Evolutionary conservation across 495 filamentous ascomycete genomes (phyloP).

Genomic region (Astrocystis sublimbata): DNA sequence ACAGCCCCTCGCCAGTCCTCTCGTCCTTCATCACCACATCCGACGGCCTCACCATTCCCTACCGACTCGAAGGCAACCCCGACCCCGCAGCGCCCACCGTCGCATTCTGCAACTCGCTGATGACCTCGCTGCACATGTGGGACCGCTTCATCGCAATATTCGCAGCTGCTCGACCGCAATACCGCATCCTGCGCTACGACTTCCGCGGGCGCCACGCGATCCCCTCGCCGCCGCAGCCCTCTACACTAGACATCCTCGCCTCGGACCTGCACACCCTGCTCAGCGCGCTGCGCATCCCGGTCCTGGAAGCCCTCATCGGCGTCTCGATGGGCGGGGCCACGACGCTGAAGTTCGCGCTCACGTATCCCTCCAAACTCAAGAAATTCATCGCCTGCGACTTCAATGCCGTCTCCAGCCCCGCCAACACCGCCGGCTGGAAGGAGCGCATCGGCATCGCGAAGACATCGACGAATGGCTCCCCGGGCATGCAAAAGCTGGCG

Average conservation of each 20-base stretch:
- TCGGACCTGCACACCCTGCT: constrained; percentile 63
- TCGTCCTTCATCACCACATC: constrained; percentile 64
- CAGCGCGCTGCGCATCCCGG: constrained; percentile 59
- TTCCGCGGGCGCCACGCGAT: constrained; percentile 64
- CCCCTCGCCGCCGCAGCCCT: constrained; percentile 38
- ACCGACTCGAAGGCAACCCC: constrained; percentile 71
- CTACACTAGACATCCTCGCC: constrained; percentile 63
- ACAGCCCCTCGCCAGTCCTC: constrained; percentile 49
- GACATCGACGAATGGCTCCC: constrained; percentile 42
- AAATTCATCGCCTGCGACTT: constrained; percentile 77
- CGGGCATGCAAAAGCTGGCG: constrained; percentile 61
- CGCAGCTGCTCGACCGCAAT: constrained; percentile 56
- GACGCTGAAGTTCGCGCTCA: constrained; percentile 66
- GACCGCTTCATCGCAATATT: constrained; percentile 66
- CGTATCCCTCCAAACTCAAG: constrained; percentile 58
- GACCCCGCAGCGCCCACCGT: constrained; percentile 66
- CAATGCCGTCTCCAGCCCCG: constrained; percentile 63
- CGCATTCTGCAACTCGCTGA: constrained; percentile 73
- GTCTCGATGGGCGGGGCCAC: constrained; percentile 80
- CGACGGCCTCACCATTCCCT: constrained; percentile 68
- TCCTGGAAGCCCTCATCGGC: constrained; percentile 64
- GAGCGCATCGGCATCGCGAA: constrained; percentile 72
- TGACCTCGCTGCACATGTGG: constrained; percentile 75
- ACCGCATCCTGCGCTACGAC: constrained; percentile 71
- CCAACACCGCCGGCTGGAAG: constrained; percentile 74